Percentiles rank a stretch among this genome's conserved stretches.
Conservation (phyloP, 2,329 filamentous ascomycete genomes). For the Claviceps digitariae region DNA sequence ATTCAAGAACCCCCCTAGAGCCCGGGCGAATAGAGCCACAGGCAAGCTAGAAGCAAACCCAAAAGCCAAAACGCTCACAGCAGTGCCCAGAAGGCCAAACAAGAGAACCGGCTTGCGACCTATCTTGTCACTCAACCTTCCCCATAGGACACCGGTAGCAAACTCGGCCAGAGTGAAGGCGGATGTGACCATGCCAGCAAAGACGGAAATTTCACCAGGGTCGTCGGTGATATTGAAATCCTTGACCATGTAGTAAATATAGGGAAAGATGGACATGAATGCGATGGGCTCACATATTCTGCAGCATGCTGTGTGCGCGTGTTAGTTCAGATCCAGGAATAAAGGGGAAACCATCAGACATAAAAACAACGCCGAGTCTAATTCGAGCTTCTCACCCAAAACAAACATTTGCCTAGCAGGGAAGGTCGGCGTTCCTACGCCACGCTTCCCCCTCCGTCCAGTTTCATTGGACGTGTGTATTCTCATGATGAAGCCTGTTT, state of each 20-base stretch:
- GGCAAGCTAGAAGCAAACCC: constrained; percentile 76
- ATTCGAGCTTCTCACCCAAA: constrained; percentile 27
- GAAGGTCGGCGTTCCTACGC: constrained; percentile 19
- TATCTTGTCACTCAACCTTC: constrained; percentile 77
- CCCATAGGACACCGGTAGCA: constrained; percentile 85
- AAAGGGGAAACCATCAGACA: not conserved
- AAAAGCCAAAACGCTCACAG: constrained; percentile 83
- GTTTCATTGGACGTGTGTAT: constrained; percentile 13
- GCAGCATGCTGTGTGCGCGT: constrained; percentile 53
- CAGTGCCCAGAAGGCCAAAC: constrained; percentile 79
- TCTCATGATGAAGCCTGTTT: constrained; percentile 12
- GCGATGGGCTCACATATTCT: constrained; percentile 97
- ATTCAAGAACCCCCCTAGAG: constrained; percentile 81
- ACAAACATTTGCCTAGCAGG: constrained; percentile 37
- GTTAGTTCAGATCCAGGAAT: not conserved
- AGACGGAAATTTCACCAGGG: constrained; percentile 70
- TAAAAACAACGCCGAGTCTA: not conserved
- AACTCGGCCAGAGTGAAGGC: constrained; percentile 95
- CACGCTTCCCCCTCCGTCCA: constrained; percentile 12
- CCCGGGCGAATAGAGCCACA: constrained; percentile 74
- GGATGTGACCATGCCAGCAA: constrained; percentile 91
- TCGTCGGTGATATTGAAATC: constrained; percentile 77
- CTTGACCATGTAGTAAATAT: constrained; percentile 94
- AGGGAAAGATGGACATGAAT: constrained; percentile 99
- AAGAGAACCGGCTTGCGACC: constrained; percentile 88